phyloP scores from a whole-genome alignment of 768 basidiomycete genomes.

The Amanita subjunquillea region DNA sequence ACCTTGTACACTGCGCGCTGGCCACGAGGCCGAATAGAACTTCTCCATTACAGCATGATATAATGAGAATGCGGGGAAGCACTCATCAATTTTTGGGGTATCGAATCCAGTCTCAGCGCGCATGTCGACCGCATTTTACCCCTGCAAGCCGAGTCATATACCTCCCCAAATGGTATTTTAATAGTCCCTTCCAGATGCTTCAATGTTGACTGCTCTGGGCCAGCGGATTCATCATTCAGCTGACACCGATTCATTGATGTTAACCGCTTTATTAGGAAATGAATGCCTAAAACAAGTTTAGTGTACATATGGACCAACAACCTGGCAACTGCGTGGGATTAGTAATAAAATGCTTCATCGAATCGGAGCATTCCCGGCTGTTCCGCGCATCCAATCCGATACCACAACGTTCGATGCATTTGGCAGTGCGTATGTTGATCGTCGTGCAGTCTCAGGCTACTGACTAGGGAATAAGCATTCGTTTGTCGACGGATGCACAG shows the following conservation, averaged over 20 bases:
- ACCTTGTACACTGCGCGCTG: not conserved
- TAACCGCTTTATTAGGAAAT: not conserved
- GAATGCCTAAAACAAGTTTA: not conserved
- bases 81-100: not conserved
- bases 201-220: not conserved
- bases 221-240: not conserved
- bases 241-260: not conserved
- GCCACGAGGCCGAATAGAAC: not conserved
- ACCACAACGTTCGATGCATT: not conserved
- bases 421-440: not conserved
- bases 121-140: not conserved
- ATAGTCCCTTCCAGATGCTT: not conserved
- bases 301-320: constrained; percentile 1
- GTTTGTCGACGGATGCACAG: not conserved
- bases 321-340: not conserved
- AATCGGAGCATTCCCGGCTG: not conserved
- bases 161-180: not conserved
- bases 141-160: not conserved
- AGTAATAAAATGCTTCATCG: not conserved
- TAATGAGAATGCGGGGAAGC: not conserved
- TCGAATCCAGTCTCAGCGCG: too few relatives aligned
- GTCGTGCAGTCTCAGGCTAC: not conserved
- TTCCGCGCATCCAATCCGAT: not conserved
- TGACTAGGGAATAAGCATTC: not conserved
- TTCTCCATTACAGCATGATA: not conserved